Conservation (phyloP, 2,329 filamentous ascomycete genomes). For the Fusarium sp. region DNA sequence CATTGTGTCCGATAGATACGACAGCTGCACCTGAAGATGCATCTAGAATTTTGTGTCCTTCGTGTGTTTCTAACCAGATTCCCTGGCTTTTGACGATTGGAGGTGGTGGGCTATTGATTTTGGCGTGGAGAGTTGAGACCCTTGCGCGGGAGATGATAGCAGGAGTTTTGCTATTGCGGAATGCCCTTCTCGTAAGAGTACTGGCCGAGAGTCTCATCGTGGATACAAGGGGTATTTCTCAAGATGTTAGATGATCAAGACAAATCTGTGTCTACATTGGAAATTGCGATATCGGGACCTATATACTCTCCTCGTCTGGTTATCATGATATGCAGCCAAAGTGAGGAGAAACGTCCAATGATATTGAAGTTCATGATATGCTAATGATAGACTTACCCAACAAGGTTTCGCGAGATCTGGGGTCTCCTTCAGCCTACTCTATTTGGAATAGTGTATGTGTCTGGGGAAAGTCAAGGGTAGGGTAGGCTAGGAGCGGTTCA, state of each 20-base stretch:
- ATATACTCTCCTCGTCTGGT: neutral
- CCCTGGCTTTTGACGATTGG: constrained; percentile 25
- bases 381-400: neutral
- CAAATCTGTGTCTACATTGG: too few species aligned
- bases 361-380: neutral
- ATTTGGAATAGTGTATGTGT: constrained; percentile 17
- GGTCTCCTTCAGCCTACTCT: constrained; percentile 38
- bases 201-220: neutral
- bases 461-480: constrained; percentile 10
- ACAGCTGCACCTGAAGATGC: constrained; percentile 37
- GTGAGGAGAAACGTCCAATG: constrained; percentile 25
- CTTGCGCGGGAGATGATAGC: neutral
- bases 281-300: neutral
- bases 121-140: constrained; percentile 34
- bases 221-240: fast-evolving
- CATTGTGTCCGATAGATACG: constrained; percentile 30
- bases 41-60: constrained; percentile 23
- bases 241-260: too few species aligned
- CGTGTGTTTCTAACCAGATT: constrained; percentile 27
- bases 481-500: neutral
- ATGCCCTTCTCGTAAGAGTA: neutral
- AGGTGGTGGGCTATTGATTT: constrained; percentile 30
- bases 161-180: neutral
- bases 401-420: neutral
- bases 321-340: neutral